Conservation (phyloP, 352 stramenopile genomes). For the Aphanomyces euteiches region DNA sequence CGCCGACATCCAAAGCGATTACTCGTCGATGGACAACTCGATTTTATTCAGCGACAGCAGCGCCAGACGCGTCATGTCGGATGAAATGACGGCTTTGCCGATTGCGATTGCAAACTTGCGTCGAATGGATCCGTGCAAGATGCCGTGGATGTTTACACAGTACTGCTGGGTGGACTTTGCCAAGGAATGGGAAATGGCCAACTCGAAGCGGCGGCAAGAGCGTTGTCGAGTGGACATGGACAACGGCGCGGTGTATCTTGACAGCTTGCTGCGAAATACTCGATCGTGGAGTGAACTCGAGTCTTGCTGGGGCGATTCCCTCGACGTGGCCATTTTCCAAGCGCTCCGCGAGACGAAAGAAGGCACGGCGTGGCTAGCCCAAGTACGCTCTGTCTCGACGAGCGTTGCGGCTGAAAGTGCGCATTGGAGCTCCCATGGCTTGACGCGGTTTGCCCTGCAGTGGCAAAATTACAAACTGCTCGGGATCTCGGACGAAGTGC, state of each 20-base stretch:
- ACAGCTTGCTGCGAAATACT: slow-evolving; percentile 16
- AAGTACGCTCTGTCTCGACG: not conserved
- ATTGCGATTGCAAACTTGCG: slow-evolving; percentile 2
- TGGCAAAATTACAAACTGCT: slow-evolving; percentile 28
- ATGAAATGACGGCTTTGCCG: not conserved
- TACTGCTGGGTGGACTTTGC: slow-evolving; percentile 27
- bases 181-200: slow-evolving; percentile 14
- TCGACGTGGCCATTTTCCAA: not conserved
- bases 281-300: not conserved
- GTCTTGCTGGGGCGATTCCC: slow-evolving; percentile 12
- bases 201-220: not conserved
- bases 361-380: not conserved
- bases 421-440: not conserved
- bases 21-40: not conserved
- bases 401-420: not conserved
- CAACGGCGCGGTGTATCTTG: slow-evolving; percentile 24
- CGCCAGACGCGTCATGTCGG: not conserved
- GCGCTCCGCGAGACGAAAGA: not conserved
- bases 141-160: slow-evolving; percentile 26
- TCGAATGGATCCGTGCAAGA: slow-evolving; percentile 14
- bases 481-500: slow-evolving; percentile 10
- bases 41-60: not conserved
- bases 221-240: not conserved
- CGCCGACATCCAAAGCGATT: not conserved
- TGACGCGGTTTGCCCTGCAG: slow-evolving; percentile 22